Base-by-base conservation (phyloP, 208 protist species). In the Trypanosoma conorhini region DNA sequence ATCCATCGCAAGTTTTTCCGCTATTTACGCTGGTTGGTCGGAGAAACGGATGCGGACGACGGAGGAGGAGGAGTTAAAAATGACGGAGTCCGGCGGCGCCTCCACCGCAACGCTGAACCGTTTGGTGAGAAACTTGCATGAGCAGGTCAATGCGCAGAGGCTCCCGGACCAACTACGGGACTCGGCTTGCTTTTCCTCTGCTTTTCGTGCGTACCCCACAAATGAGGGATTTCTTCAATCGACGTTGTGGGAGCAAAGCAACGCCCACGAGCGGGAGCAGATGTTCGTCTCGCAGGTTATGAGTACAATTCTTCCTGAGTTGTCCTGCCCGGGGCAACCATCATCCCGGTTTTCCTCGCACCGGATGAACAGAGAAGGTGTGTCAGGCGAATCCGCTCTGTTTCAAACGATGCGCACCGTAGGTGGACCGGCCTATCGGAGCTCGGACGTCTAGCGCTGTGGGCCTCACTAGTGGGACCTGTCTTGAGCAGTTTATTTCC, bases 181-280 rank as follows among this genome's bases (percentile, higher is more conserved):
- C 50, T 15, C 40, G 3, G 24, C 28, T 38, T 42, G 30, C 21
- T 3, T 21, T 44, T 12, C 38, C 5, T 40, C 17, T 42, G 22
- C 17, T 24, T 7, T 31, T 13, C 24, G 15, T 26, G n/a, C 24
- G 21, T 8, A 4, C 13, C 3, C 40, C 21, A 15, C 24, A 12
- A 33, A 24, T 62, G 65, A 51, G 24, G 48, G 56, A 52, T 70
- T n/a, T 26, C 44, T 24, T 21, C 38, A 50, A 13, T 66, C 71
- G 1, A 42, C 21, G 21, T 24, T 35, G 28, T 66, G 42, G 56
- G 42, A 50, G 55, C 44, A 55, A n/a, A 33, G 33, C n/a, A 93
- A 83, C 2, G 83, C 85, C 3, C 85, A 93, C 66, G 85, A 93
- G 38, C 57, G 85, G 24, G 88, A 93, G 70, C 80, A 83, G 55